Base-by-base conservation (phyloP, 2,329 filamentous ascomycete species). In the Epichloe typhina region DNA sequence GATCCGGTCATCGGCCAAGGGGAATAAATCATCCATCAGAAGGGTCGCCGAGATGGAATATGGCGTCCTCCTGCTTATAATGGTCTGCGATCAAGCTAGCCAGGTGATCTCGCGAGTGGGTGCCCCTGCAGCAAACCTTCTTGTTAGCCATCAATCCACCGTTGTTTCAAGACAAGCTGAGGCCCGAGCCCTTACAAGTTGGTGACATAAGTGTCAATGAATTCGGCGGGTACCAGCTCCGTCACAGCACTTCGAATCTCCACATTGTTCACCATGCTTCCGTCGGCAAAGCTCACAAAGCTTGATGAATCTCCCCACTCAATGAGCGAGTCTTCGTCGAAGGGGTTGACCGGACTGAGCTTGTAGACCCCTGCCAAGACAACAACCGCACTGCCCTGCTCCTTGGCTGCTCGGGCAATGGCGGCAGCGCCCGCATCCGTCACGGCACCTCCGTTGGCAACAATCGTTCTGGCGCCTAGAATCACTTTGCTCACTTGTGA, bases 401-500 rank as follows among this genome's bases (percentile, higher is more conserved):
- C 82, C 62, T 84, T 85, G 13, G 93, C 93, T 7, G 90, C 89
- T 54, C 84, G 83, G 4, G 90, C 88, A 56, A 97, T 86, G 40
- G 86, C 81, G 19, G 81, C 82, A 9, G 87, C 86, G n/a, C 93
- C 93, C 5, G 86, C 82, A 40, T 89, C 84, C 17, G 88, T 86
- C 31, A 97, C 77, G 26, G 95, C 79, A 6, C 86, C 86, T 48
- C 93, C 93, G 60, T 95, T 93, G 47, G 88, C 87, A 44, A 94
- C 81, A 31, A 98, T 87, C 3, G 86, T 84, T 61, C 90, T 85
- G 5, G 91, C 91, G 12, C 86, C 84, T 6, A 98, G 74, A 46
- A 98, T 86, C 54, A 98, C 91, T 71, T 96, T 96, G 74, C 91
- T 94, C 59, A 96, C 88, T 53, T 86, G 82, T 8, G 90, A 86